These are phyloP conservation scores for Phaeosphaeriaceae sp. DNA, from an alignment of 2,329 filamentous ascomycete genomes.

Conservation along the genomic window DNA sequence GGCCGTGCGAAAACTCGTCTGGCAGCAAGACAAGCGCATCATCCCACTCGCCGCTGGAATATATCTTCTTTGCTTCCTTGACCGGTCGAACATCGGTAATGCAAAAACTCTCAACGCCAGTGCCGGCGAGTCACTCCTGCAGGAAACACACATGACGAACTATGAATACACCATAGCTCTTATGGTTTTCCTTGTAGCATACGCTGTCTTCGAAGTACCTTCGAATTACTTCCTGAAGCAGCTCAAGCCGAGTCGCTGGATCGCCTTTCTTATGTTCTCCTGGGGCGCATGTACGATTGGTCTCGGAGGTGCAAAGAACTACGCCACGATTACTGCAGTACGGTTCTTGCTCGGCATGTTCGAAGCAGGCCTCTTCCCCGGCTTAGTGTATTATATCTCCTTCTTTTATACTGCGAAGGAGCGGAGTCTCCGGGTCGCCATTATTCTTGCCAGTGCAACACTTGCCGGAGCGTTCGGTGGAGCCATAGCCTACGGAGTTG, in stretches of 20 bases:
- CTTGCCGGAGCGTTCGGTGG: slow-evolving; percentile 65
- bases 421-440: slow-evolving; percentile 65
- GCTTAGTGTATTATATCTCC: slow-evolving; percentile 60
- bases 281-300: slow-evolving; percentile 57
- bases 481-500: slow-evolving; percentile 62
- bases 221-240: slow-evolving; percentile 69
- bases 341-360: slow-evolving; percentile 51
- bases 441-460: slow-evolving; percentile 65
- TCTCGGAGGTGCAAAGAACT: slow-evolving; percentile 54
- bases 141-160: slow-evolving; percentile 67
- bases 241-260: slow-evolving; percentile 55
- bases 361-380: slow-evolving; percentile 40
- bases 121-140: slow-evolving; percentile 68
- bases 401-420: slow-evolving; percentile 67
- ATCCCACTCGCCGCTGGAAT: slow-evolving; percentile 70
- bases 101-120: slow-evolving; percentile 69
- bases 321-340: slow-evolving; percentile 50
- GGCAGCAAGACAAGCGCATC: slow-evolving; percentile 65
- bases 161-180: slow-evolving; percentile 57
- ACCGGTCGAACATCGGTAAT: slow-evolving; percentile 69
- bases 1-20: neutral
- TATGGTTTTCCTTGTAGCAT: slow-evolving; percentile 40
- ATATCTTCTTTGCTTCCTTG: slow-evolving; percentile 70
- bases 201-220: slow-evolving; percentile 56
- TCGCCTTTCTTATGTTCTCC: slow-evolving; percentile 54